Conservation (phyloP, 495 filamentous ascomycete species). For the Neurospora pannonica region DNA sequence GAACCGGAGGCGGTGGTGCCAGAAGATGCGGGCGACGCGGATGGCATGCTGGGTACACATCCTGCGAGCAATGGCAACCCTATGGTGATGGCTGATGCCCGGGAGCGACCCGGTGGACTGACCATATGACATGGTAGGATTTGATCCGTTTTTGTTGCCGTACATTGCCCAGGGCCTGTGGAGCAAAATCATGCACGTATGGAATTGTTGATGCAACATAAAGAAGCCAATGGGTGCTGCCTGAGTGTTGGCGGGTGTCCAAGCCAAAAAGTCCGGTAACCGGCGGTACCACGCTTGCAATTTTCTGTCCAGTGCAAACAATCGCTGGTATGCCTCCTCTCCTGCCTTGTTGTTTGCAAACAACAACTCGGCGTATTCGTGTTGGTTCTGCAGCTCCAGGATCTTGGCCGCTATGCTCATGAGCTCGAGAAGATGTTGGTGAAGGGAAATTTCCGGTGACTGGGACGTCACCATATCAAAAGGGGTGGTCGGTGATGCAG, state of each 20-base stretch:
- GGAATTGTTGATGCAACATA: constrained; percentile 44
- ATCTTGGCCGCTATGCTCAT: constrained; percentile 44
- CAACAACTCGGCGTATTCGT: constrained; percentile 1
- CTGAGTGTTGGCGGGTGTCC: constrained; percentile 40
- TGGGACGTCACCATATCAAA: constrained; percentile 6
- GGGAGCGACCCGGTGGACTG: neutral
- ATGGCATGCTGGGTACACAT: constrained; percentile 46
- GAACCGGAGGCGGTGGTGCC: constrained; percentile 41
- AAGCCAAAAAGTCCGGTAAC: constrained; percentile 36
- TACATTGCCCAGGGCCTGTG: constrained; percentile 42
- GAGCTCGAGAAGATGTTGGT: constrained; percentile 38
- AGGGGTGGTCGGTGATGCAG: neutral
- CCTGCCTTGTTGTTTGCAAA: constrained; percentile 21
- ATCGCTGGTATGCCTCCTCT: constrained; percentile 34
- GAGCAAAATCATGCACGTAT: constrained; percentile 39
- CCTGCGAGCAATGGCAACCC: constrained; percentile 32
- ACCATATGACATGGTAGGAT: constrained; percentile 11
- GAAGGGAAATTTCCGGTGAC: constrained; percentile 30
- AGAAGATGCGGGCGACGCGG: constrained; percentile 39
- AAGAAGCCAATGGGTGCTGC: constrained; percentile 42
- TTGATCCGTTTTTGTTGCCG: constrained; percentile 3
- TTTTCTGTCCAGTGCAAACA: constrained; percentile 38
- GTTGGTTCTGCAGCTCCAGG: constrained; percentile 28
- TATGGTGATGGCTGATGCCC: constrained; percentile 24
- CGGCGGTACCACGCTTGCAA: constrained; percentile 42